Evolutionary conservation across 2,329 filamentous ascomycete species (phyloP), one percentile per base, ranked within the genome.

Genomic region (Colletotrichum noveboracense): DNA sequence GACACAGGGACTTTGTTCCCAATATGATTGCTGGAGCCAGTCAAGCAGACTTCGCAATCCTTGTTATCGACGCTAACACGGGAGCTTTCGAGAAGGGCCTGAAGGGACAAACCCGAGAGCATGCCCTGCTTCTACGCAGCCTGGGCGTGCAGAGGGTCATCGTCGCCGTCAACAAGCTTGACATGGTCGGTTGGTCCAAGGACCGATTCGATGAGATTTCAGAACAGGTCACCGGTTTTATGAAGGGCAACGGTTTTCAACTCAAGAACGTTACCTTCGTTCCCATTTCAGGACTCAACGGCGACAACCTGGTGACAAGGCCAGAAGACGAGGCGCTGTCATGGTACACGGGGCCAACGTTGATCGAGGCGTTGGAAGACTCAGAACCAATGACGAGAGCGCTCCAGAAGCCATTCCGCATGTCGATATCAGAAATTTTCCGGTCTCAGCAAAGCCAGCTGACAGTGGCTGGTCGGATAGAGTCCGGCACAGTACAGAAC

Each of bases 21-120:
- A 99, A 98, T 84, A 99, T 99, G 97, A 98, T 99, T 83, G 96
- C 96, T 3, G 97, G 97, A 16, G 96, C 96, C 5, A 97, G 95
- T 75, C 96, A 98, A 85, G 97, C 97, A 12, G 97, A 99, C 83
- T 97, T 98, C 84, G 97, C 96, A 0, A 94, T 99, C 1, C 88
- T 99, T 5, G 97, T 99, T 24, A 95, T 99, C 76, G 97, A 99
- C 83, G 94, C 96, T 6, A 94, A 94, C 74, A 95, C 92, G 0
- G 97, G 96, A 38, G 96, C 96, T 38, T 98, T 98, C 78, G 97
- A 99, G 83, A 96, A 95, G 5, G 97, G 97, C 0, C 87, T 98
- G 36, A 96, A 94, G 81, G 97, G 97, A 0, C 97, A 99, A 83
- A 99, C 97, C 0, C 94, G 95, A 82, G 97, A 99, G 82, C 97